Evolutionary conservation across 345 rosid genomes (phyloP), one percentile per base, ranked within the genome.

Genomic region (Schrenkiella parvula): DNA sequence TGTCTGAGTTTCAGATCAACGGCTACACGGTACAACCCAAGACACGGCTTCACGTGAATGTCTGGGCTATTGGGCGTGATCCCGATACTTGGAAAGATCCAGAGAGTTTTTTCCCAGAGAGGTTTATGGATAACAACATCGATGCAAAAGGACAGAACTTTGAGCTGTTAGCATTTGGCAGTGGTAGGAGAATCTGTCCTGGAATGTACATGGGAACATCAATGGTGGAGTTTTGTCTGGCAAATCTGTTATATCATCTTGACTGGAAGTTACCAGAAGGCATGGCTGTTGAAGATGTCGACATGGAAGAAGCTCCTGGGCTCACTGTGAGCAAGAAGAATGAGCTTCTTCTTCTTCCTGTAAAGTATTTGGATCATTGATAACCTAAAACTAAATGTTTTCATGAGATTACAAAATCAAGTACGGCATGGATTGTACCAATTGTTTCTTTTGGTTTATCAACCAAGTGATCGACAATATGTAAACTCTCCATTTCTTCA

Each of bases 11-110:
- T 29, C 55, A 72, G 28, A 50, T 88, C 41, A 66, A 72, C 5
- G 78, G 79, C 28, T 77, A 81, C 59, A 48, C 68, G 32, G 68
- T 84, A 23, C 10, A 56, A 10, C 80, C 70, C 1, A 79, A 79
- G 64, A 79, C 82, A 1, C 34, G 73, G 39, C 74, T 86, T 34
- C 63, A 79, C 32, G 73, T 84, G 6, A 82, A 82, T 42, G 70
- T 59, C 1, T 85, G 87, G 87, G 89, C 81, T 35, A 84, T 86
- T 0, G 88, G 81, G 8, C 68, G 85, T 64, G 84, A 83, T 46
- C 81, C 85, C 0, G 5, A 77, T 74, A 8, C 52, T 10, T 80
- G 87, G 89, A 58, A 80, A 23, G 75, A 79, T 22, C 80, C 84
- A 0, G 72, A 76, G 3, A 54, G 22, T 32, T 82, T 86, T 60